Base-by-base conservation (phyloP, 2,329 filamentous ascomycete species). In the Sarocladiaceae sp. region DNA sequence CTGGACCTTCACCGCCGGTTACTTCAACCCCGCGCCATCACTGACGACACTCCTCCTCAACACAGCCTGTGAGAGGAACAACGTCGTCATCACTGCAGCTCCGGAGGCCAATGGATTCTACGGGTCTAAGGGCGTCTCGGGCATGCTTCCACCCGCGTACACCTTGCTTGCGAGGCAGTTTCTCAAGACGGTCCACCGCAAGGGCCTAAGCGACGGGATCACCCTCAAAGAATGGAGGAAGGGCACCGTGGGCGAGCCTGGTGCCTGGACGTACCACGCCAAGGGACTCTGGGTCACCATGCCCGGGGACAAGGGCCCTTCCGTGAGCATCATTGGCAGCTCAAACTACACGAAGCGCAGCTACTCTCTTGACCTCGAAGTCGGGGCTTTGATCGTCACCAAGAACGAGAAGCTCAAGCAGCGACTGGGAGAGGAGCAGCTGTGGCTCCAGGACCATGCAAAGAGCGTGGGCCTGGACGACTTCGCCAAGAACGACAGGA, bases 1-100 rank as follows among this genome's bases (percentile, higher is more conserved):
- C 12, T 98, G 93, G 93, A 93, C 88, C 0, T 97, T 98, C 62
- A 97, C 93, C 1, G 93, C 93, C 0, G 93, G 93, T 43, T 98
- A 98, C 68, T 98, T 98, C 70, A 98, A 98, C 68, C 95, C 95
- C 45, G 89, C 89, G 6, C 85, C 89, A 0, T 81, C 83, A 3
- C 78, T 97, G 16, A 90, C 87, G 2, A 78, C 82, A 31, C 76
- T 95, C 1, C 73, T 98, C 0, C 80, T 98, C 24, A 72, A 75
- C 6, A 89, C 88, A 1, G 76, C 81, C 1, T 85, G 45, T 5
- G 37, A 41, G 2, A 64, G 67, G 1, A 73, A 72, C 33, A 93
- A 88, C 48, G 90, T 85, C 0, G 86, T 98, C 18, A 83, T 98
- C 45, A 96, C 93, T 0, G 93, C 93, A 2, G 89, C 88, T 1